Conservation (phyloP, 345 rosid species). For the Eucalyptus cladocalyx region DNA sequence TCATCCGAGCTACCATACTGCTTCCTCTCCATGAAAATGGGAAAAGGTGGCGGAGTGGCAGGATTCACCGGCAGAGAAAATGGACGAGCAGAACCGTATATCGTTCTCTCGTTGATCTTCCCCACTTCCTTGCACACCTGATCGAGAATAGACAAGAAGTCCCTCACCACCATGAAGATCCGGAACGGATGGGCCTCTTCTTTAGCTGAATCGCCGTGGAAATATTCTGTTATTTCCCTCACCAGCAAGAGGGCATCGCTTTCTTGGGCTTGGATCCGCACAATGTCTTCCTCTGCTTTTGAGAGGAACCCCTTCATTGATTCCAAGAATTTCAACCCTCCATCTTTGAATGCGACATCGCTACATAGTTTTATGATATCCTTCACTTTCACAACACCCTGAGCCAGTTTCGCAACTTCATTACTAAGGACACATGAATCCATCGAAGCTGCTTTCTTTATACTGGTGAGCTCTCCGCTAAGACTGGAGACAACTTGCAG, state of each 20-base stretch:
- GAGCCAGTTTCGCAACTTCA: conserved; percentile 42
- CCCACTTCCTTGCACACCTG: conserved; percentile 92
- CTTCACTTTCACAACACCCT: conserved; percentile 40
- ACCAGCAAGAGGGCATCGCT: conserved; percentile 30
- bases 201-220: conserved; percentile 72
- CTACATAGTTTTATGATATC: conserved; percentile 34
- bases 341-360: conserved; percentile 7
- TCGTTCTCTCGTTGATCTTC: conserved; percentile 67
- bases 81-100: conserved; percentile 38
- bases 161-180: conserved; percentile 72
- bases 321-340: conserved; percentile 30
- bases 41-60: conserved; percentile 29
- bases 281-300: conserved; percentile 62
- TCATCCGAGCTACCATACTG: conserved; percentile 15
- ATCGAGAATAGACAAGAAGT: conserved; percentile 78
- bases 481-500: conserved; percentile 74
- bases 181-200: conserved; percentile 80
- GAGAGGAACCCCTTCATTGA: conserved; percentile 56
- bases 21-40: conserved; percentile 17
- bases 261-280: conserved; percentile 36
- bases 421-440: conserved; percentile 52
- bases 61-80: conserved; percentile 18
- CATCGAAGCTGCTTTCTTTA: conserved; percentile 89
- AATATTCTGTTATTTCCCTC: conserved; percentile 75
- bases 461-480: conserved; percentile 67